Evolutionary conservation across 1,284 basidiomycete species (phyloP).

Genomic region (Melampsora larici-populina): DNA sequence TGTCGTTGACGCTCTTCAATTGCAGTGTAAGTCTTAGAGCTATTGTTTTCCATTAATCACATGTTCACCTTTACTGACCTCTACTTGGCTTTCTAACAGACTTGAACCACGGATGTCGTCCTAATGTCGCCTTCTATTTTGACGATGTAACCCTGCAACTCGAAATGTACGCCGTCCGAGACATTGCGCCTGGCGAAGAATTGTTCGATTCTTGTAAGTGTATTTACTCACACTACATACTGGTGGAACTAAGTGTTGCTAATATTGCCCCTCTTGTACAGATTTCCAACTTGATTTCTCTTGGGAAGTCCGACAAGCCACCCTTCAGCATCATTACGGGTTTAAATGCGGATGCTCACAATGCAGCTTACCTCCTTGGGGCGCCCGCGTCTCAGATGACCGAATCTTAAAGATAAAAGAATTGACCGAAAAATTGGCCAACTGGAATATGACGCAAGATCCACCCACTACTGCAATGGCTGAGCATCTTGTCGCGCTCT

Average conservation of each 20-base stretch:
- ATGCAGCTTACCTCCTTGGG: slow-evolving; percentile 12
- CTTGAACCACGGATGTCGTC: slow-evolving; percentile 34
- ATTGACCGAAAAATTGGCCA: slow-evolving; percentile 1
- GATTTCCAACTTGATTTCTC: not conserved
- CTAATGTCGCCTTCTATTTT: slow-evolving; percentile 7
- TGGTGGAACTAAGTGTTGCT: not conserved
- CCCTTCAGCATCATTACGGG: slow-evolving; percentile 3
- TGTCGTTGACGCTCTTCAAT: not conserved
- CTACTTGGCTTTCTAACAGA: not conserved
- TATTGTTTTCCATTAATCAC: not conserved
- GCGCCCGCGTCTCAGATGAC: slow-evolving; percentile 6
- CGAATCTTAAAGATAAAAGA: slow-evolving; percentile 13
- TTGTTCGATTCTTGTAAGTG: slow-evolving; percentile 24
- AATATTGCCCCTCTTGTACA: not conserved
- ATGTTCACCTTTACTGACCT: too few species aligned
- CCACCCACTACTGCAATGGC: slow-evolving; percentile 9
- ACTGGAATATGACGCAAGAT: not conserved
- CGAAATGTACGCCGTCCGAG: slow-evolving; percentile 33
- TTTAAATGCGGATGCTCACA: slow-evolving; percentile 39
- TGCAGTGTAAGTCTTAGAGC: too few species aligned
- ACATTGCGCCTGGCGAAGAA: slow-evolving; percentile 35
- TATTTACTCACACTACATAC: not conserved
- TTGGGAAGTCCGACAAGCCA: slow-evolving; percentile 1
- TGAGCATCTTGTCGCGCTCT: slow-evolving; percentile 11
- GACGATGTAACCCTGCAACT: slow-evolving; percentile 17